Base-by-base conservation (phyloP, 2,329 filamentous ascomycete species). In the Colletotrichum abscissum region DNA sequence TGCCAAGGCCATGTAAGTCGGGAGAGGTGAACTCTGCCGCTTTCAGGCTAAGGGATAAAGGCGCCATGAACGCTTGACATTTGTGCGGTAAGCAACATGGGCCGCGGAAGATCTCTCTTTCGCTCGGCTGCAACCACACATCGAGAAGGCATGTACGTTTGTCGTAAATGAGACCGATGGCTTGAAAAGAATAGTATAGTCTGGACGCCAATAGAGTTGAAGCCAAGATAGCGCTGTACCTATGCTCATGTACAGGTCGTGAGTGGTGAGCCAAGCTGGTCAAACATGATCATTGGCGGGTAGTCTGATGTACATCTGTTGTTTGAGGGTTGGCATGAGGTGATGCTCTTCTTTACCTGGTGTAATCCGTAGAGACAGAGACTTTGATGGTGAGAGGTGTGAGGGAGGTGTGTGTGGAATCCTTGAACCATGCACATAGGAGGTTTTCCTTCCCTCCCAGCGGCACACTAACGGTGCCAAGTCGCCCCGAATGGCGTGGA, bases 401-500 rank as follows among this genome's bases (percentile, higher is more conserved):
- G 42, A 49, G 42, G 9, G 19, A 49, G 42, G 42, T 38, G 58
- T 56, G 58, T 22, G 42, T 26, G 16, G 38, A 55, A 57, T 59
- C 46, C 60, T 59, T 59, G 67, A 52, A 62, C 59, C 46, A 30
- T 46, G 60, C n/a, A 69, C 33, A 12, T 35, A 54, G 52, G 62
- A 63, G 26, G 55, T 55, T 67, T 71, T 63, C 63, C 54, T 67
- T 71, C 68, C 63, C 66, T 69, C 38, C 65, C 65, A 46, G 65
- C 58, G 52, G 69, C 35, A 63, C 66, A 60, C 65, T 70, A 65
- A 64, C 70, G 60, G 62, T 71, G 71, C 67, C 60, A 70, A 71
- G 71, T 71, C 56, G 60, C 38, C 42, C 52, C 57, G 26, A 58
- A 69, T 38, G 58, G 58, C 28, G 54, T 58, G 69, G 52, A 33